Conservation (phyloP, 2,329 filamentous ascomycete species). For the Nemania abortiva region DNA sequence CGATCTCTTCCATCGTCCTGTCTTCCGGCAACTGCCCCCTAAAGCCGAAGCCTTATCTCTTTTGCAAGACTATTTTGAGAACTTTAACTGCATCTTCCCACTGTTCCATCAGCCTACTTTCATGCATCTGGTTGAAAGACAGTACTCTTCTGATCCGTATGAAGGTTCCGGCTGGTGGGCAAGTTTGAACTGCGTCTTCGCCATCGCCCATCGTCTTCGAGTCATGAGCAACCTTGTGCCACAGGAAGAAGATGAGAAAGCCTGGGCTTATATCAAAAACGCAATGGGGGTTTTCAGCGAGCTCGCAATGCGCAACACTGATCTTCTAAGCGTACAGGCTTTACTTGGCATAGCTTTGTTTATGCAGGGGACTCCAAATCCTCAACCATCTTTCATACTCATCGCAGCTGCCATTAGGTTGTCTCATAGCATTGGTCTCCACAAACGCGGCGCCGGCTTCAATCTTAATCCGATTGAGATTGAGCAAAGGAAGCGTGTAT, state of each 20-base stretch:
- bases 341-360: slow-evolving; percentile 94
- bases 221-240: slow-evolving; percentile 96
- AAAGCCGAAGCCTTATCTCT: slow-evolving; percentile 90
- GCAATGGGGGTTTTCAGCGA: slow-evolving; percentile 94
- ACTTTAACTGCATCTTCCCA: slow-evolving; percentile 99
- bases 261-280: slow-evolving; percentile 97
- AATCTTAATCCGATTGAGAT: slow-evolving; percentile 94
- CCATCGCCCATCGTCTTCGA: slow-evolving; percentile 91
- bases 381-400: slow-evolving; percentile 91
- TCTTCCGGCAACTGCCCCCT: slow-evolving; percentile 85
- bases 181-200: slow-evolving; percentile 90
- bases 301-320: slow-evolving; percentile 94
- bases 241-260: slow-evolving; percentile 91
- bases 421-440: slow-evolving; percentile 93
- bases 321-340: slow-evolving; percentile 93
- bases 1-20: slow-evolving; percentile 86
- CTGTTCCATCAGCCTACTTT: slow-evolving; percentile 98
- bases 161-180: slow-evolving; percentile 99
- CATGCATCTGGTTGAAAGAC: slow-evolving; percentile 94
- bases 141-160: slow-evolving; percentile 93
- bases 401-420: slow-evolving; percentile 91
- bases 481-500: slow-evolving; percentile 81
- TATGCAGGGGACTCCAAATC: slow-evolving; percentile 95
- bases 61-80: slow-evolving; percentile 94
- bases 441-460: slow-evolving; percentile 93